These are phyloP conservation scores for Penicillium cataractarum DNA, from an alignment of 495 filamentous ascomycete genomes.

Conservation along the genomic window DNA sequence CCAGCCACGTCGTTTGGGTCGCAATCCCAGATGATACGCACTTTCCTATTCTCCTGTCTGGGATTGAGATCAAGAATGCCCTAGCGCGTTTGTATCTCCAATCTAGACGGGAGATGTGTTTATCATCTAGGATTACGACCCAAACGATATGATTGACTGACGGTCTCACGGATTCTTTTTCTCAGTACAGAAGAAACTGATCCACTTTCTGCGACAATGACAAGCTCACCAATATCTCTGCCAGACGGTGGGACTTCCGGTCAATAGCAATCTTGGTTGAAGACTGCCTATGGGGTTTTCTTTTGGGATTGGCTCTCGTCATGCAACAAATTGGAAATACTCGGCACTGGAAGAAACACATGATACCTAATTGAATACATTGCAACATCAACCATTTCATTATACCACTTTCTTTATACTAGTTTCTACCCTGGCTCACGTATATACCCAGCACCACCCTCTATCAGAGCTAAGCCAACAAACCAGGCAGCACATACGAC, in stretches of 20 bases:
- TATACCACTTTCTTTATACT: neutral
- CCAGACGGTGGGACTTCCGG: neutral
- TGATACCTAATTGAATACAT: neutral
- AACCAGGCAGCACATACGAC: slow-evolving; percentile 8
- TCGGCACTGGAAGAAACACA: neutral
- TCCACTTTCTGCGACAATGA: no score
- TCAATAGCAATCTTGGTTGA: neutral
- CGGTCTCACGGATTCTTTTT: no score
- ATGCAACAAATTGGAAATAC: neutral
- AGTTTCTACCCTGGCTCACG: neutral
- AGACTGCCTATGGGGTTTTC: neutral
- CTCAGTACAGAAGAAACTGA: no score
- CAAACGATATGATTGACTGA: no score
- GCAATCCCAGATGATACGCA: no score
- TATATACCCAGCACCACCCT: neutral
- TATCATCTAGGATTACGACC: no score
- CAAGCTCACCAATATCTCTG: no score
- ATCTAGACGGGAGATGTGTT: no score
- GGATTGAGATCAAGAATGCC: no score
- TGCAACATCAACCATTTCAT: neutral
- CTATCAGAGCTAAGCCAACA: neutral
- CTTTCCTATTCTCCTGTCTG: no score
- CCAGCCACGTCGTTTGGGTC: no score
- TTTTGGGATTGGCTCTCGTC: neutral
- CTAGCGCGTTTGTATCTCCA: no score